Evolutionary conservation across 164 flowering plant genomes (phyloP).

Genomic region (Annona squamosa): DNA sequence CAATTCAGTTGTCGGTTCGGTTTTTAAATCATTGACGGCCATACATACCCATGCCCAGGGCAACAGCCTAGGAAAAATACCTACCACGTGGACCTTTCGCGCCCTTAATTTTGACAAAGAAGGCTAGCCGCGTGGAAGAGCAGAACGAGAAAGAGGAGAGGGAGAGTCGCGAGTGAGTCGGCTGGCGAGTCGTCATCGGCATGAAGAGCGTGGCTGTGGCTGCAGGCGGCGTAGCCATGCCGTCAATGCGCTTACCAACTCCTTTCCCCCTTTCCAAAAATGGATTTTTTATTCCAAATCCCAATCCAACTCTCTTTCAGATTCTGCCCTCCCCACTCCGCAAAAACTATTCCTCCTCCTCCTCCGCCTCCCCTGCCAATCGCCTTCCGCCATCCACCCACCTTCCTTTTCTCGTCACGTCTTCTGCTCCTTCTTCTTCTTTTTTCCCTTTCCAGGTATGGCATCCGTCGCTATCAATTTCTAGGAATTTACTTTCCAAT

Average conservation of each 20-base stretch:
- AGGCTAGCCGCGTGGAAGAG: too few species aligned
- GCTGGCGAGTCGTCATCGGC: too few species aligned
- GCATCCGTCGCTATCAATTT: neutral
- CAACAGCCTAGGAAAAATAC: too few species aligned
- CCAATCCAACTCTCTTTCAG: neutral
- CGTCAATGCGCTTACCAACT: conserved; percentile 3
- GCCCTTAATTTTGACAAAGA: too few species aligned
- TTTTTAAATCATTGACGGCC: too few species aligned
- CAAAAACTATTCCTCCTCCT: neutral
- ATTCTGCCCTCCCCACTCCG: neutral
- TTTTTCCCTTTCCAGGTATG: neutral
- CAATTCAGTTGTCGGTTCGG: too few species aligned
- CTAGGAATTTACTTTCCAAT: neutral
- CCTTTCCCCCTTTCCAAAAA: neutral
- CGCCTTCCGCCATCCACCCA: neutral
- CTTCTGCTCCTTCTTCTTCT: conserved; percentile 29
- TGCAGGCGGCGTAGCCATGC: neutral
- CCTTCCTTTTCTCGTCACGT: conserved; percentile 26
- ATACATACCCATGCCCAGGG: too few species aligned
- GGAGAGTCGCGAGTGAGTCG: too few species aligned
- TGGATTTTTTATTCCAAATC: neutral
- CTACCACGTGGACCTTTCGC: too few species aligned
- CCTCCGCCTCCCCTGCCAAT: neutral
- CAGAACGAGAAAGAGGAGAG: too few species aligned
- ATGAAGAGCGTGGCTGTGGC: neutral